Percentiles rank a stretch among this genome's conserved stretches.
Conservation (phyloP, 1,284 basidiomycete species). For the Tilletia indica region DNA sequence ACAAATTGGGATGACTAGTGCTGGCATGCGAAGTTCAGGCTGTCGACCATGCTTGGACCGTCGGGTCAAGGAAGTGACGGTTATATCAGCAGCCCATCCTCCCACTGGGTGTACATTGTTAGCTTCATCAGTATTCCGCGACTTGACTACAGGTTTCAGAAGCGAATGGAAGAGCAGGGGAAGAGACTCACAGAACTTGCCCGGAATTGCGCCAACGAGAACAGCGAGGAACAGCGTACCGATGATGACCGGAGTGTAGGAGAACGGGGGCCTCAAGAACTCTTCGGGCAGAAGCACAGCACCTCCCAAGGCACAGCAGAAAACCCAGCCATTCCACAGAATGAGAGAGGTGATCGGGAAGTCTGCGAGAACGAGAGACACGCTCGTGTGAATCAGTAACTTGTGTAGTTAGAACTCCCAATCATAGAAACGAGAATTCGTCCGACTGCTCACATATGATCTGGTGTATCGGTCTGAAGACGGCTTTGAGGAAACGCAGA, state of each 20-base stretch:
- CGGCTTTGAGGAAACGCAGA: slow-evolving; percentile 41
- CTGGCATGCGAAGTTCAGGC: slow-evolving; percentile 57
- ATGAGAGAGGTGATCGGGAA: slow-evolving; percentile 39
- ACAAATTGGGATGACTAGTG: slow-evolving; percentile 43
- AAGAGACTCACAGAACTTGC: background rate
- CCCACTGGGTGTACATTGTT: slow-evolving; percentile 18
- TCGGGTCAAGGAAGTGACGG: slow-evolving; percentile 44
- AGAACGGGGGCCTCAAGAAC: slow-evolving; percentile 53
- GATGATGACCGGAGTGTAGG: slow-evolving; percentile 45
- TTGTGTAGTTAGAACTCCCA: no score
- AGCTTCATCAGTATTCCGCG: no score
- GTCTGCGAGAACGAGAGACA: slow-evolving; percentile 2
- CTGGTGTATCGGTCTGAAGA: slow-evolving; percentile 39
- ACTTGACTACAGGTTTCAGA: no score
- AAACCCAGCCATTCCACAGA: slow-evolving; percentile 54
- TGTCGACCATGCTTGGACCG: slow-evolving; percentile 45
- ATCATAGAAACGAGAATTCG: background rate
- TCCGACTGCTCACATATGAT: background rate
- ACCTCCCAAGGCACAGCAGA: slow-evolving; percentile 55
- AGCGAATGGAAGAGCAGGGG: no score
- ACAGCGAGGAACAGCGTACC: slow-evolving; percentile 53
- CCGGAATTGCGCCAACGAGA: background rate
- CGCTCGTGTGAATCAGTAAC: slow-evolving; percentile 28
- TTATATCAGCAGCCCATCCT: slow-evolving; percentile 50
- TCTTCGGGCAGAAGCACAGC: slow-evolving; percentile 53